phyloP scores from a whole-genome alignment of 495 filamentous ascomycete genomes.

The Talaromyces wortmannii region DNA sequence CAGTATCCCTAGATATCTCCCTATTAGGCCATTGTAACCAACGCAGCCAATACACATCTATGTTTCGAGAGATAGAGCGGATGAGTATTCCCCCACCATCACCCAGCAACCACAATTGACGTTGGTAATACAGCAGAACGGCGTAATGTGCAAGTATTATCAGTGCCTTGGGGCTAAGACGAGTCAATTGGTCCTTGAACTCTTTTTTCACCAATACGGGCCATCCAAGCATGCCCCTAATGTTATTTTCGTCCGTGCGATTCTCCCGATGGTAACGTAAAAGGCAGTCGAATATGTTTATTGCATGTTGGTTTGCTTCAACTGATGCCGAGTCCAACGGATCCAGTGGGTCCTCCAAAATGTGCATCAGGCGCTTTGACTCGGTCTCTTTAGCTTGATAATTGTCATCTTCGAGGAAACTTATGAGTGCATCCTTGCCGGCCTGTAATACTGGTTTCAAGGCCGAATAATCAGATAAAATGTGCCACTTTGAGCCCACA shows the following conservation, averaged over 20 bases:
- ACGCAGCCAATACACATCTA: constrained; percentile 5
- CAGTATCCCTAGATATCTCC: constrained; percentile 6
- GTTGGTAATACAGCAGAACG: neutral
- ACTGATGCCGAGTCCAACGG: neutral
- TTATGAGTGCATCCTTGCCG: neutral
- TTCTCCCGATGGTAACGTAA: neutral
- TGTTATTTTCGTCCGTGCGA: neutral
- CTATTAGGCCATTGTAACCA: constrained; percentile 11
- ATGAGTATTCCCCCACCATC: neutral
- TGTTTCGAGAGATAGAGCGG: neutral
- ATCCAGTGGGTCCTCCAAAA: neutral
- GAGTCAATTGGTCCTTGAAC: neutral
- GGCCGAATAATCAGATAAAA: neutral
- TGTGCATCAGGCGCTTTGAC: neutral
- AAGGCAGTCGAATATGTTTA: neutral
- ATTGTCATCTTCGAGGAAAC: neutral
- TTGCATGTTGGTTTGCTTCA: neutral
- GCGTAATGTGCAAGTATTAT: neutral
- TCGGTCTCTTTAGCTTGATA: neutral
- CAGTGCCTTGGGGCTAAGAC: neutral
- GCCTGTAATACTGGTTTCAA: neutral
- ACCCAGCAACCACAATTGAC: neutral
- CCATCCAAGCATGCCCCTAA: neutral
- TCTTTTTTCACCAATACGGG: neutral
- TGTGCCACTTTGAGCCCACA: neutral